Base-by-base conservation (phyloP, 805 yeast genomes). In the Sugiyamaella valdiviana region DNA sequence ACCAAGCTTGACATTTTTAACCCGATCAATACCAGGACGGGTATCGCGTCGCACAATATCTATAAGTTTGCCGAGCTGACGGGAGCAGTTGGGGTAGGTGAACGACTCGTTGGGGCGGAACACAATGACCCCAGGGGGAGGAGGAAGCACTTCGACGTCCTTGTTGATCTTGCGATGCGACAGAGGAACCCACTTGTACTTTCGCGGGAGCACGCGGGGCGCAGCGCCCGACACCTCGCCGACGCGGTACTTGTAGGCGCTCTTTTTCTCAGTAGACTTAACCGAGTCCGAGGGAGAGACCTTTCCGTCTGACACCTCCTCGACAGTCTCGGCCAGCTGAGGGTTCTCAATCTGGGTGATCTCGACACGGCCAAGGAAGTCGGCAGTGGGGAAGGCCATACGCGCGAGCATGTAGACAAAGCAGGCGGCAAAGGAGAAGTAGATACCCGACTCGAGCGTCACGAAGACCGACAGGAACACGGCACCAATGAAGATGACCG, bases 81-180 rank as follows among this genome's bases (percentile, higher is more conserved):
- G 69, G 0, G 95, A 80, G 41, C 84, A 75, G 63, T 90, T 90
- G 36, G 95, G 80, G 68, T 88, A 90, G 0, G 87, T 78, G 67
- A 85, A 84, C 14, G 89, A 72, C 60, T 90, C 96, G 16, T 82
- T 70, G 37, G 93, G 84, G 58, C 93, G 78, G 71, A 82, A 90
- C 2, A 90, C 95, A 50, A 89, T 58, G 15, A 90, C 89, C 29
- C 97, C 96, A 1, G 91, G 87, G 23, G 96, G 96, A 14, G 97
- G 95, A 1, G 89, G 85, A 14, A 64, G 64, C 5, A 90, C 77
- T 0, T 71, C 62, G 15, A 89, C 65, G 14, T 74, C 76, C 3
- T 75, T 68, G 63, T 90, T 86, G 78, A 61, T 49, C 63, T 64
- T 63, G 63, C 66, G 62, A 67, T 73, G 63, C 63, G 59, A 49